These are phyloP conservation scores for Osmanthus fragrans DNA, from an alignment of 257 asterid genomes.

Conservation along the genomic window DNA sequence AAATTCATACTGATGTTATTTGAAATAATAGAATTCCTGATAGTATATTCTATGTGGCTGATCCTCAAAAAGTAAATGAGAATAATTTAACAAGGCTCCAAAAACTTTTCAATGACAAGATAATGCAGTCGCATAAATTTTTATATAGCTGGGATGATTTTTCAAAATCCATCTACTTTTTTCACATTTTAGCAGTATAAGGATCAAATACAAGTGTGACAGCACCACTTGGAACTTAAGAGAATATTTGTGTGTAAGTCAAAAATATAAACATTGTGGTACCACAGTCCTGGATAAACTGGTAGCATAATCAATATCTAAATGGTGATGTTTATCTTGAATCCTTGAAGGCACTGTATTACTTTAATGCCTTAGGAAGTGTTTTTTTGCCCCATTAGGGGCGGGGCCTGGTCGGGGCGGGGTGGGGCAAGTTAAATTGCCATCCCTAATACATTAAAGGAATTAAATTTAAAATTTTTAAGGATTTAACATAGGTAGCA, in stretches of 20 bases:
- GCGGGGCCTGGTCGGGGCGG: no score
- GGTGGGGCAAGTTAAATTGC: no score
- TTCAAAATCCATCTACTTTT: background rate
- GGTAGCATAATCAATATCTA: background rate
- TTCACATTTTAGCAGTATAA: slow-evolving; percentile 4
- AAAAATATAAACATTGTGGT: background rate
- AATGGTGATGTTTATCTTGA: background rate
- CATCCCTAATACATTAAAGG: no score
- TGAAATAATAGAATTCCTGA: background rate
- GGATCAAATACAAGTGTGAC: background rate
- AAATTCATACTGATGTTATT: background rate
- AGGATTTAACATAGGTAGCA: no score
- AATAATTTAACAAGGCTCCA: background rate
- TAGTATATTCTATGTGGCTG: background rate
- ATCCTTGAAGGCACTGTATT: background rate
- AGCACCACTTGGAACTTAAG: background rate
- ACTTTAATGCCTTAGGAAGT: background rate
- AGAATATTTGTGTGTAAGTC: background rate
- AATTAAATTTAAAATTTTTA: no score
- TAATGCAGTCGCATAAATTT: background rate
- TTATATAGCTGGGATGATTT: background rate
- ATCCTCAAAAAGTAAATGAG: background rate
- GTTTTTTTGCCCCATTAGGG: no score
- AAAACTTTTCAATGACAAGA: background rate
- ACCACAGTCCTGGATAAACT: background rate